These are phyloP conservation scores for Ascochyta koolunga DNA, from an alignment of 2,329 filamentous ascomycete species.

Conservation along the genomic window DNA sequence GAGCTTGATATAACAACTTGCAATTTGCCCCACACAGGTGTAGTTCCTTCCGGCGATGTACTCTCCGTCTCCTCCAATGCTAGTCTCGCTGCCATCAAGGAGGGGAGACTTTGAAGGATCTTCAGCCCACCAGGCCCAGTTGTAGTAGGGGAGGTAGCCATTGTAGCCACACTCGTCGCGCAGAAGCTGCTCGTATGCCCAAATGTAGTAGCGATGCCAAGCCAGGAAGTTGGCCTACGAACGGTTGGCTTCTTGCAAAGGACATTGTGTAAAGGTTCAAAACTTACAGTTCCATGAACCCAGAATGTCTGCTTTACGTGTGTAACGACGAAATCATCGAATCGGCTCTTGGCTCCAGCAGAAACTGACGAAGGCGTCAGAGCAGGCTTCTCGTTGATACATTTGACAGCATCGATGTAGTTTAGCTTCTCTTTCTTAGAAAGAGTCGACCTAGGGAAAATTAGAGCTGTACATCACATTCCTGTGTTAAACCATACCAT, in stretches of 20 bases:
- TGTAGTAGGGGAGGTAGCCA: slow-evolving; percentile 56
- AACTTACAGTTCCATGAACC: slow-evolving; percentile 37
- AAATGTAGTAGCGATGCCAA: slow-evolving; percentile 53
- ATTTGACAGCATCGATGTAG: slow-evolving; percentile 41
- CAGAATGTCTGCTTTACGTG: slow-evolving; percentile 39
- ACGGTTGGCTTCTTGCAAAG: not conserved
- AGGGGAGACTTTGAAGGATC: slow-evolving; percentile 57
- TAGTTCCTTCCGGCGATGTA: slow-evolving; percentile 35
- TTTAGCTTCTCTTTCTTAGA: slow-evolving; percentile 26
- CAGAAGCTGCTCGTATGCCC: slow-evolving; percentile 52
- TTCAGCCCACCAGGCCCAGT: slow-evolving; percentile 57
- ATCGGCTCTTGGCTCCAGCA: slow-evolving; percentile 35
- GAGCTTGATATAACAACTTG: slow-evolving; percentile 41
- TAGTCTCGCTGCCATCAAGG: slow-evolving; percentile 61
- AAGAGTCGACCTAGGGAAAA: slow-evolving; percentile 26
- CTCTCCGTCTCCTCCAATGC: slow-evolving; percentile 55
- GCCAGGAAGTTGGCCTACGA: slow-evolving; percentile 40
- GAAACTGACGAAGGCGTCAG: slow-evolving; percentile 25
- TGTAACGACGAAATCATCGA: slow-evolving; percentile 42
- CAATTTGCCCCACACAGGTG: slow-evolving; percentile 34
- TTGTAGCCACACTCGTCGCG: slow-evolving; percentile 52
- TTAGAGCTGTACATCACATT: not conserved
- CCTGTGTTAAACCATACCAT: slow-evolving; percentile 41
- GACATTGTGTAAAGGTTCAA: not conserved
- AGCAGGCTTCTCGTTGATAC: slow-evolving; percentile 29